phyloP scores from a whole-genome alignment of 2,329 filamentous ascomycete genomes.

The Fusarium musae region DNA sequence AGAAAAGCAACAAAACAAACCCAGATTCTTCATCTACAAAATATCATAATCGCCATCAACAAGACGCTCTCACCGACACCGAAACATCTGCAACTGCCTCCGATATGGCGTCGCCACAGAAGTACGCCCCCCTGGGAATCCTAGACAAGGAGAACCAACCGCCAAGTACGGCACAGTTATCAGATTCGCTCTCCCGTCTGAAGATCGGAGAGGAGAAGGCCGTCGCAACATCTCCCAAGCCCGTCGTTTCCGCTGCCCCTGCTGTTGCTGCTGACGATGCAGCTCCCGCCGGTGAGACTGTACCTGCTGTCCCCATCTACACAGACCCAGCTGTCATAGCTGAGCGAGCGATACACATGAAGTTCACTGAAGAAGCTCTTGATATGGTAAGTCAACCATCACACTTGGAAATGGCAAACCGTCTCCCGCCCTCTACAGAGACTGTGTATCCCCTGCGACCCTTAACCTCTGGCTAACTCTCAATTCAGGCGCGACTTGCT shows the following conservation, averaged over 20 bases:
- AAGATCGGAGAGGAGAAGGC: constrained; percentile 20
- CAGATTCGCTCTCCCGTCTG: constrained; percentile 34
- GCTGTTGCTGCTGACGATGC: background rate
- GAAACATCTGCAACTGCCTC: background rate
- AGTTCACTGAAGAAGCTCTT: constrained; percentile 87
- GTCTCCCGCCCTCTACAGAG: background rate
- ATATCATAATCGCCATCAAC: background rate
- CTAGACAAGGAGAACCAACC: constrained; percentile 48
- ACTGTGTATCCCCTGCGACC: background rate
- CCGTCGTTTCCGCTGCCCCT: background rate
- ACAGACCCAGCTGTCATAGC: constrained; percentile 47
- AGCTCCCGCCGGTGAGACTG: background rate
- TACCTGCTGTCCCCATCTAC: constrained; percentile 7
- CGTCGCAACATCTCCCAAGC: background rate
- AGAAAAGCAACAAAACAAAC: constrained; percentile 8
- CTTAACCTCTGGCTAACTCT: constrained; percentile 1
- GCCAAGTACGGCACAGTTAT: constrained; percentile 13
- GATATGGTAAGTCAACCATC: constrained; percentile 75
- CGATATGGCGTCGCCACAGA: constrained; percentile 37
- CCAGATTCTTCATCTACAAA: background rate
- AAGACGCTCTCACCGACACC: background rate
- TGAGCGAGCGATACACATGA: constrained; percentile 51
- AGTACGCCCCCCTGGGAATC: background rate
- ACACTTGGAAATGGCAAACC: background rate
- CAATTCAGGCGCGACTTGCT: constrained; percentile 80